A percentile compares a stretch with the other conserved stretches of the same genome.
Conservation (phyloP, 2,329 filamentous ascomycete genomes). For the Pyrenophora tritici-repentis region DNA sequence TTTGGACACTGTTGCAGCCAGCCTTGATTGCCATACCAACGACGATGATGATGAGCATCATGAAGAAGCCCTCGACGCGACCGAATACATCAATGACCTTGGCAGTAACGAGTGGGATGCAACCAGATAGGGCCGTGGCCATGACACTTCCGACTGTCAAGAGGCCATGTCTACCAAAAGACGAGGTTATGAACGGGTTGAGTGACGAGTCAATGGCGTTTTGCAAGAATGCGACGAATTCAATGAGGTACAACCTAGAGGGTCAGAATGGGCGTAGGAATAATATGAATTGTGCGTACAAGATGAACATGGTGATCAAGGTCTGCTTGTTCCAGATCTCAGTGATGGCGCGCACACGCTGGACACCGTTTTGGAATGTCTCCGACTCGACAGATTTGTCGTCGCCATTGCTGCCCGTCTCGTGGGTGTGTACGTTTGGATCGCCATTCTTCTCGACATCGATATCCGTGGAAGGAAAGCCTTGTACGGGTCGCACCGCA, state of each 20-base stretch:
- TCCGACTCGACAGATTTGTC: slow-evolving; percentile 30
- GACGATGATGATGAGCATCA: slow-evolving; percentile 42
- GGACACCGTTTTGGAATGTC: slow-evolving; percentile 46
- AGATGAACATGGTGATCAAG: slow-evolving; percentile 45
- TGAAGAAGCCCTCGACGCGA: slow-evolving; percentile 47
- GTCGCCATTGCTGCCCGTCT: slow-evolving; percentile 15
- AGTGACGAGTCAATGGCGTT: slow-evolving; percentile 49
- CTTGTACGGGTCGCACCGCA: slow-evolving; percentile 19
- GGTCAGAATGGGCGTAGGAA: not conserved
- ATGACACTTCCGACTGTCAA: slow-evolving; percentile 45
- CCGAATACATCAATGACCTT: slow-evolving; percentile 51
- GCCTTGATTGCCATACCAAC: slow-evolving; percentile 68
- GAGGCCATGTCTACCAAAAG: slow-evolving; percentile 42
- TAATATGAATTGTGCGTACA: slow-evolving; percentile 31
- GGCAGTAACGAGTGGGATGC: slow-evolving; percentile 45
- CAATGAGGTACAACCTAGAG: slow-evolving; percentile 53
- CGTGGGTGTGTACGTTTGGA: slow-evolving; percentile 6
- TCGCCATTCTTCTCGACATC: slow-evolving; percentile 31
- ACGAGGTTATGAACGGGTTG: slow-evolving; percentile 49
- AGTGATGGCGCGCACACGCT: slow-evolving; percentile 49
- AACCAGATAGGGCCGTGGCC: slow-evolving; percentile 44
- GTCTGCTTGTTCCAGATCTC: slow-evolving; percentile 48
- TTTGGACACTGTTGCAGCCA: slow-evolving; percentile 62
- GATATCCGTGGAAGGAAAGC: slow-evolving; percentile 8
- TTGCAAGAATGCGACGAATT: slow-evolving; percentile 56